Conservation (phyloP, 1,284 basidiomycete species). For the Stereum hirsutum region DNA sequence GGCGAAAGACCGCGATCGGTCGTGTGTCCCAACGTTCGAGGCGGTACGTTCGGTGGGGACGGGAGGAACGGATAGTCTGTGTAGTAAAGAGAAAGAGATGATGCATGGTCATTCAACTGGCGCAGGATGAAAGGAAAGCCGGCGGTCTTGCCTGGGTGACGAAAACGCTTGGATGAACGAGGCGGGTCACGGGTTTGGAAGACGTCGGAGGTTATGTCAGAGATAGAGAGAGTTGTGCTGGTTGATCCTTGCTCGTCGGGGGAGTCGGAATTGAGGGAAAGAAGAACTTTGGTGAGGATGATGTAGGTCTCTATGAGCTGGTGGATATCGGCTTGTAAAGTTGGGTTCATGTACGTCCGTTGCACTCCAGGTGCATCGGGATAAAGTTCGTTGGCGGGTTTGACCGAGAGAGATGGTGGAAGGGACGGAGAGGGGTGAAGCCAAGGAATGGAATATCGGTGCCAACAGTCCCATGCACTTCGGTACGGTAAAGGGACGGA, state of each 20-base stretch:
- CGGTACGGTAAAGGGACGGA: conserved; percentile 1
- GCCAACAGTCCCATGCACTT: conserved; percentile 14
- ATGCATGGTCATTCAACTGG: neutral
- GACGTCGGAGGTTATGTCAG: neutral
- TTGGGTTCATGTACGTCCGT: conserved; percentile 8
- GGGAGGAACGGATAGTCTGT: conserved; percentile 8
- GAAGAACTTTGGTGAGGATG: neutral
- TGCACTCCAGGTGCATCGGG: conserved; percentile 11
- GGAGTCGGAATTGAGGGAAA: neutral
- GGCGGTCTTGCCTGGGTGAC: conserved; percentile 5
- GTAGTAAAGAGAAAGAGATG: neutral
- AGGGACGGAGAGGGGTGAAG: conserved; percentile 3
- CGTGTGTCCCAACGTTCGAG: conserved; percentile 8
- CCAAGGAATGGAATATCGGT: conserved; percentile 11
- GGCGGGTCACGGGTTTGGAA: neutral
- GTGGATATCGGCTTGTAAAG: conserved; percentile 5
- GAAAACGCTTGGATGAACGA: neutral
- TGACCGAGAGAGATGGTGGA: too few species aligned
- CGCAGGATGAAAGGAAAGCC: neutral
- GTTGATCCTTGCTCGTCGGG: neutral
- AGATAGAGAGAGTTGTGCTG: neutral
- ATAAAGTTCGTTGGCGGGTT: neutral
- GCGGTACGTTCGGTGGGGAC: conserved; percentile 9
- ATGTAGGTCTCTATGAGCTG: conserved; percentile 7
- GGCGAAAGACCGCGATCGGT: conserved; percentile 8